Evolutionary conservation across 148 eudicot species (phyloP), one percentile per base, ranked within the genome.

Genomic region (Silene latifolia): DNA sequence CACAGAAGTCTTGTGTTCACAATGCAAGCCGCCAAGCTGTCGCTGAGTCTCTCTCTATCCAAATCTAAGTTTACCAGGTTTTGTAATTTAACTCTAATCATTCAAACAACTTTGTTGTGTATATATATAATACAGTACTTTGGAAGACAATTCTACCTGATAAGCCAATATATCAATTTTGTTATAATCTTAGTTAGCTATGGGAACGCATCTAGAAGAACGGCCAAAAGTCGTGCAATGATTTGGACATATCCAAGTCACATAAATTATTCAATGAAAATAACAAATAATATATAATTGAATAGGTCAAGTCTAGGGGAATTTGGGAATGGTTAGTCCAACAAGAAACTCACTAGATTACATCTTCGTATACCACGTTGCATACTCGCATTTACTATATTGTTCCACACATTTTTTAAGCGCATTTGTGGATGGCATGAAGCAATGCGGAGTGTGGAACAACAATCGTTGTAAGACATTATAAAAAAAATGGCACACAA

Each of bases 181-280:
- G 17, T 51, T 12, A 51, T 48, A 17, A 11, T 7, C 18, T 4
- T 19, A 21, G 12, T 5, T 25, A 1, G 8, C 44, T 13, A 20
- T 74, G 73, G 70, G 65, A 75, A 67, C 65, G 19, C 67, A 42
- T 25, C 51, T 47, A 74, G 32, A 75, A 59, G 0, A 23, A 4
- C 20, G 12, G 56, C 63, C 21, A 47, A 57, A 39, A 76, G 66
- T 67, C 72, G 5, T 14, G 73, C 79, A 18, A 29, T 76, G 17
- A 46, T 17, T 68, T 46, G 25, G 79, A 68, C 69, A 64, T 48
- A 42, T 69, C 69, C 7, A 44, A 69, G 25, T 59, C 53, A 24
- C 17, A 25, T 11, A 35, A 35, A 67, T 54, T 69, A 25, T 42
- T 67, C 29, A 59, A 48, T 69, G 24, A 57, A 10, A 56, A 13